Percentiles rank a stretch among this genome's conserved stretches.
phyloP scores from a whole-genome alignment of 495 filamentous ascomycete species.

The Opeltia flavorubescens region DNA sequence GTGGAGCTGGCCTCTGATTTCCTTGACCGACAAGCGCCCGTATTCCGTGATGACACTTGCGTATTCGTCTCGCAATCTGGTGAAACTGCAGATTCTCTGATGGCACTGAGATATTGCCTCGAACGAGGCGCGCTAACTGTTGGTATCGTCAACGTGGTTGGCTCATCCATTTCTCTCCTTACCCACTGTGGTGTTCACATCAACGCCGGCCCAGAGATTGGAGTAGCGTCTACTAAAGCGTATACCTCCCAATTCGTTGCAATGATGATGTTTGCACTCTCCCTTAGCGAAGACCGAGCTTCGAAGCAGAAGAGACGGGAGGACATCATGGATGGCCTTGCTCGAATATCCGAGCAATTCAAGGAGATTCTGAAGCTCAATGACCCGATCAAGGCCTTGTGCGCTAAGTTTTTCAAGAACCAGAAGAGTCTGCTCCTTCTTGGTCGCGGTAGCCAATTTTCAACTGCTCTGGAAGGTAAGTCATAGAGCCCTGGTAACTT shows the following conservation, averaged over 20 bases:
- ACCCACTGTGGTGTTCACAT: slow-evolving; percentile 99
- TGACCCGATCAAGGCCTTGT: slow-evolving; percentile 84
- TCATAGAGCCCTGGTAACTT: background rate
- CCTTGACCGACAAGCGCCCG: slow-evolving; percentile 91
- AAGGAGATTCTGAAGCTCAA: slow-evolving; percentile 79
- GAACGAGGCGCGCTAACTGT: slow-evolving; percentile 95
- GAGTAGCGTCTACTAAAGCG: slow-evolving; percentile 96
- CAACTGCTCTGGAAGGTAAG: slow-evolving; percentile 86
- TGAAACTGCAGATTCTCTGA: slow-evolving; percentile 95
- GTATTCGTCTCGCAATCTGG: slow-evolving; percentile 98
- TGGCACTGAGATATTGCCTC: slow-evolving; percentile 93
- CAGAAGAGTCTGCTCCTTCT: slow-evolving; percentile 92
- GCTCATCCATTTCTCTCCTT: slow-evolving; percentile 92
- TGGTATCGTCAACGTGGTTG: slow-evolving; percentile 95
- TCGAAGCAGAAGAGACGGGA: slow-evolving; percentile 86
- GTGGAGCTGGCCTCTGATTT: slow-evolving; percentile 97
- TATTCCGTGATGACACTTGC: slow-evolving; percentile 98
- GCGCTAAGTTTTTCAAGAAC: slow-evolving; percentile 79
- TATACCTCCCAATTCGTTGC: slow-evolving; percentile 98
- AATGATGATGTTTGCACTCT: slow-evolving; percentile 98
- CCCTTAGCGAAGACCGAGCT: slow-evolving; percentile 86
- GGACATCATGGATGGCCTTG: slow-evolving; percentile 91
- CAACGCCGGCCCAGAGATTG: slow-evolving; percentile 96
- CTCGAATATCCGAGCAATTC: slow-evolving; percentile 79
- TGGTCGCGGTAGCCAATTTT: slow-evolving; percentile 89